phyloP scores from a whole-genome alignment of 1,284 basidiomycete genomes.

The Sporisorium sorghi region DNA sequence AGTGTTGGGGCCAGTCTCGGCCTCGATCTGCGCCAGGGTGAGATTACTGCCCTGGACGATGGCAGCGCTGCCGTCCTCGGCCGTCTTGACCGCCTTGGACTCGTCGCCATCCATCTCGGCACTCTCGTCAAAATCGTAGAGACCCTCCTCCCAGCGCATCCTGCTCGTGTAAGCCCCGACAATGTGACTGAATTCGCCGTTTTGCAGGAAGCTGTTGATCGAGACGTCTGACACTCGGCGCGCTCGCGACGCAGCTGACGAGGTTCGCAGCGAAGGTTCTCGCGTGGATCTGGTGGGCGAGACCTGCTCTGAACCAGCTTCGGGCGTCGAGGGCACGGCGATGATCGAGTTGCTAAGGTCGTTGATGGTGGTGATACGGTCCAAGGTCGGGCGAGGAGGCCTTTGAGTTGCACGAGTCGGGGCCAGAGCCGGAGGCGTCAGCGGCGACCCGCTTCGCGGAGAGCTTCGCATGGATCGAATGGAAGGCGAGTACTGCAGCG shows the following conservation, averaged over 20 bases:
- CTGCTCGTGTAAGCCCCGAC: slow-evolving; percentile 36
- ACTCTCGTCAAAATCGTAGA: slow-evolving; percentile 50
- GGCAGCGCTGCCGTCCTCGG: slow-evolving; percentile 49
- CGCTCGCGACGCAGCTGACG: slow-evolving; percentile 22
- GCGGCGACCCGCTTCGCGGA: slow-evolving; percentile 16
- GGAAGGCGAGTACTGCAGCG: slow-evolving; percentile 30
- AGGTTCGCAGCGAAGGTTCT: slow-evolving; percentile 25
- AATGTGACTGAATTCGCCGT: slow-evolving; percentile 45
- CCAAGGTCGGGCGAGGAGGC: slow-evolving; percentile 15
- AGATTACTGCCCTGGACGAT: slow-evolving; percentile 43
- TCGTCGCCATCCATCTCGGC: slow-evolving; percentile 42
- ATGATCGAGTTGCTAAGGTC: slow-evolving; percentile 22
- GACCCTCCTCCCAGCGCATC: slow-evolving; percentile 48
- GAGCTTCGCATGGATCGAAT: slow-evolving; percentile 15
- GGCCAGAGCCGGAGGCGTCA: slow-evolving; percentile 5
- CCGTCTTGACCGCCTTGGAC: slow-evolving; percentile 43
- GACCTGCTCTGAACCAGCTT: slow-evolving; percentile 6
- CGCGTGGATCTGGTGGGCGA: slow-evolving; percentile 3
- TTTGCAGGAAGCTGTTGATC: slow-evolving; percentile 46
- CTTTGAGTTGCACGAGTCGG: slow-evolving; percentile 1
- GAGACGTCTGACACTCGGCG: slow-evolving; percentile 38
- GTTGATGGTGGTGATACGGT: slow-evolving; percentile 20
- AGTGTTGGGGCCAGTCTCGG: slow-evolving; percentile 46
- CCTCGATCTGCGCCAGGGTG: slow-evolving; percentile 41
- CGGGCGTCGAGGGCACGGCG: slow-evolving; percentile 15